Evolutionary conservation across 1,284 basidiomycete species (phyloP).

Genomic region (Cryptococcus sp.): DNA sequence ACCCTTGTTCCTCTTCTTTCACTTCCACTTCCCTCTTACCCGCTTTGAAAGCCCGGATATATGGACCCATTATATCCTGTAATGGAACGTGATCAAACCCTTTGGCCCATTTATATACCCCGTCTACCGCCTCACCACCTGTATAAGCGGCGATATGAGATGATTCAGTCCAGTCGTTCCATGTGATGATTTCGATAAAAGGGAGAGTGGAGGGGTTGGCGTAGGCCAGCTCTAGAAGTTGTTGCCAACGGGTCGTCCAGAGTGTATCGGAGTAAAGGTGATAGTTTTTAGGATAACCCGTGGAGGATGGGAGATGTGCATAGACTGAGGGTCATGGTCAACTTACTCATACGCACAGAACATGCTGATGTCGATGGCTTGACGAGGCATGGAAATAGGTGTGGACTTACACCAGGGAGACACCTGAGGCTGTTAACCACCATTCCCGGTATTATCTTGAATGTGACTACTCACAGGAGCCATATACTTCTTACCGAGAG

Average conservation of each 20-base stretch:
- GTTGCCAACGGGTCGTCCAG: background rate
- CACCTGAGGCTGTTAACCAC: background rate
- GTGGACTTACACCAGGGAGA: constrained; percentile 1
- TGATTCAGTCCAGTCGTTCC: constrained; percentile 5
- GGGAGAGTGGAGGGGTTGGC: background rate
- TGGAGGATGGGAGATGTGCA: constrained; percentile 1
- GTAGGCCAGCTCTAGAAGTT: background rate
- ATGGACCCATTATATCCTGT: background rate
- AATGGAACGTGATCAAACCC: background rate
- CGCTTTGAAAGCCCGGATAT: background rate
- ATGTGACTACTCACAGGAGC: background rate
- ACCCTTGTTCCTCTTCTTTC: background rate
- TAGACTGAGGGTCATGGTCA: background rate
- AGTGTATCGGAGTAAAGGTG: constrained; percentile 1
- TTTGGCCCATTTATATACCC: background rate
- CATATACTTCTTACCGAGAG: background rate
- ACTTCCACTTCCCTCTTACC: background rate
- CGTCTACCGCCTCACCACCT: background rate
- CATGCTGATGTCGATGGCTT: background rate
- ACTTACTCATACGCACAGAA: background rate
- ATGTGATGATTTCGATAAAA: constrained; percentile 4
- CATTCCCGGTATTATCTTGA: background rate
- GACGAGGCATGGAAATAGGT: too few species aligned
- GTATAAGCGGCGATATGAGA: background rate
- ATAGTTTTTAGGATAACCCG: constrained; percentile 3